These are phyloP conservation scores for Ottelia alismoides DNA, from an alignment of 106 monocot genomes.

Conservation along the genomic window DNA sequence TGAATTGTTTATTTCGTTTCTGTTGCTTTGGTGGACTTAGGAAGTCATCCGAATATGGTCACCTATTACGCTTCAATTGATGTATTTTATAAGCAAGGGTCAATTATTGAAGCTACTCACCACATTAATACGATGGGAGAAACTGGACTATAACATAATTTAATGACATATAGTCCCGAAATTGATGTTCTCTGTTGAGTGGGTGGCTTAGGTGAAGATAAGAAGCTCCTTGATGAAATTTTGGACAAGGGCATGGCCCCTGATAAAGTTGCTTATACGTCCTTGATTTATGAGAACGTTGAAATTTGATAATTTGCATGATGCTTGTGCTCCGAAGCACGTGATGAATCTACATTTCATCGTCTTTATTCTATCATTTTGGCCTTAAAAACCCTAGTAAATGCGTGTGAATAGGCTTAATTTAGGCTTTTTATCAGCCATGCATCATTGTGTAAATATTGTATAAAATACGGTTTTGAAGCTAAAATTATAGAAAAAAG, in stretches of 20 bases:
- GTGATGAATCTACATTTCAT: too few relatives aligned
- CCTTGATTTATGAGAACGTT: constrained; percentile 60
- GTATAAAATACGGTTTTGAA: too few relatives aligned
- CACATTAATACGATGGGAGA: constrained; percentile 66
- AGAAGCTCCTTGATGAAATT: constrained; percentile 65
- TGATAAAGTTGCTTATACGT: constrained; percentile 64
- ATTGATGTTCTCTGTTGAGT: constrained; percentile 77
- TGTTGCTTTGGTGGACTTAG: constrained; percentile 49
- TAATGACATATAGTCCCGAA: constrained; percentile 44
- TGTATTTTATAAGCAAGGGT: constrained; percentile 79
- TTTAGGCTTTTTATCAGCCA: too few relatives aligned
- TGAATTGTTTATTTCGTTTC: too few relatives aligned
- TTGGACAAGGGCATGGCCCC: constrained; percentile 32
- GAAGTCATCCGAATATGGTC: constrained; percentile 27
- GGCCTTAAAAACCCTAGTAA: too few relatives aligned
- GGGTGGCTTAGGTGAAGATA: constrained; percentile 33
- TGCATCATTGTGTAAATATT: too few relatives aligned
- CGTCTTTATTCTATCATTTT: too few relatives aligned
- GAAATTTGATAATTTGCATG: constrained; percentile 52
- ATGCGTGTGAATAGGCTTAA: too few relatives aligned
- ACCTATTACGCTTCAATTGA: constrained; percentile 78
- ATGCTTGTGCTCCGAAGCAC: constrained; percentile 46
- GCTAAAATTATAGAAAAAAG: too few relatives aligned
- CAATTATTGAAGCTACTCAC: constrained; percentile 47
- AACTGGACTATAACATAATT: constrained; percentile 57